A percentile compares a stretch with the other conserved stretches of the same genome.
Evolutionary conservation across 2,329 filamentous ascomycete species (phyloP).

Genomic region (Diaporthe vexans): DNA sequence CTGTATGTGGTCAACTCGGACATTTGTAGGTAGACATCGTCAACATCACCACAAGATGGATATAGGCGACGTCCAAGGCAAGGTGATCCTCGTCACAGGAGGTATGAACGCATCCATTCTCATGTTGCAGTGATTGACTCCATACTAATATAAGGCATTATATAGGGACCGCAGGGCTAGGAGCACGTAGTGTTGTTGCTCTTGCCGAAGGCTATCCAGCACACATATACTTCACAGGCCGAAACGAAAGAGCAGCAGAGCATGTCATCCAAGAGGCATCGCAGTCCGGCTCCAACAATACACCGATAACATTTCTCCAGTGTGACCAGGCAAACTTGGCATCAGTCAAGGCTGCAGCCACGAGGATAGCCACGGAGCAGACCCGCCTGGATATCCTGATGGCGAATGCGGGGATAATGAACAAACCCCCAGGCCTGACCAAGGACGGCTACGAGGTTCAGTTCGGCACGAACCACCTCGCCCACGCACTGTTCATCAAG

Average conservation of each 20-base stretch:
- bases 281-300: slow-evolving; percentile 41
- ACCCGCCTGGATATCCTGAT: slow-evolving; percentile 52
- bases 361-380: slow-evolving; percentile 2
- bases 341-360: slow-evolving; percentile 47
- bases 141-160: not conserved
- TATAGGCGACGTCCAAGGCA: not conserved
- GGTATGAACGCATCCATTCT: not conserved
- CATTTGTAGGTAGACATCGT: not conserved
- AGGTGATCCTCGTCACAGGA: slow-evolving; percentile 32
- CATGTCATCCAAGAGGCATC: slow-evolving; percentile 52
- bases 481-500: slow-evolving; percentile 57
- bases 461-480: slow-evolving; percentile 57
- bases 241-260: slow-evolving; percentile 56
- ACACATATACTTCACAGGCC: slow-evolving; percentile 51
- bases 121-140: not conserved
- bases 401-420: slow-evolving; percentile 52
- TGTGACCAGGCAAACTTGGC: slow-evolving; percentile 51
- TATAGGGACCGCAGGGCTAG: slow-evolving; percentile 28
- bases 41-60: not conserved
- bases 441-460: slow-evolving; percentile 56
- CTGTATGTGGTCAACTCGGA: not conserved
- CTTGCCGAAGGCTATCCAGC: slow-evolving; percentile 12
- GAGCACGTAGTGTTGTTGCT: not conserved
- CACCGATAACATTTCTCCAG: slow-evolving; percentile 46
- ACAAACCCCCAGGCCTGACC: slow-evolving; percentile 51